Evolutionary conservation across 768 basidiomycete species (phyloP).

Genomic region (Leccinum variicolor): DNA sequence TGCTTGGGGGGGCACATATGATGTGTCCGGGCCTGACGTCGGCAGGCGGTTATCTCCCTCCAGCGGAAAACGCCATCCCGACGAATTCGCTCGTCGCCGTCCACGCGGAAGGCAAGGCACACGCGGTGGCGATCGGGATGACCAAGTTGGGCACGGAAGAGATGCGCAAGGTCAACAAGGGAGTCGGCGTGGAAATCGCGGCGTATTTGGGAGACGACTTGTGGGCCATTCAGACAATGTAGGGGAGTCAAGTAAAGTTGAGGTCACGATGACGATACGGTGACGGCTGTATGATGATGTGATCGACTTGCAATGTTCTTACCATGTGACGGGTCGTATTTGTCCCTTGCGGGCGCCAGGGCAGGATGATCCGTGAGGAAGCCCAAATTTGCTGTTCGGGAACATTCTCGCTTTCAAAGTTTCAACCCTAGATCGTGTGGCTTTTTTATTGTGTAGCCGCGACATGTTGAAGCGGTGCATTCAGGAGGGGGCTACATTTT

Average conservation of each 20-base stretch:
- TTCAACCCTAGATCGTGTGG: neutral
- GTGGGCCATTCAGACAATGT: constrained; percentile 69
- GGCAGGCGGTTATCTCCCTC: constrained; percentile 82
- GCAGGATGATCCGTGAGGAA: neutral
- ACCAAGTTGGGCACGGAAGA: constrained; percentile 84
- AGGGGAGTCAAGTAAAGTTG: neutral
- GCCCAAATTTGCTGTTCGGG: constrained; percentile 4
- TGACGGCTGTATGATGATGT: neutral
- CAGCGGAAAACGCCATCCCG: constrained; percentile 61
- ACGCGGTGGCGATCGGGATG: constrained; percentile 83
- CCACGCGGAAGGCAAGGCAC: constrained; percentile 93
- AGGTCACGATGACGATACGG: neutral
- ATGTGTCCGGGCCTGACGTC: constrained; percentile 98
- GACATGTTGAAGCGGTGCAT: neutral
- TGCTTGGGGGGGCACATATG: constrained; percentile 91
- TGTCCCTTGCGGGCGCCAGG: neutral
- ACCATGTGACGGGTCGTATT: neutral
- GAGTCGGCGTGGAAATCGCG: constrained; percentile 83
- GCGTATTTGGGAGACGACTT: constrained; percentile 86
- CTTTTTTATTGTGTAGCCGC: neutral
- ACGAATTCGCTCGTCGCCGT: constrained; percentile 83
- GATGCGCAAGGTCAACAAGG: constrained; percentile 87
- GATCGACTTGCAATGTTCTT: neutral
- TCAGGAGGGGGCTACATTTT: neutral
- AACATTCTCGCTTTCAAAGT: constrained; percentile 12